Conservation (phyloP, 1,284 basidiomycete genomes). For the Puccinia coronata region DNA sequence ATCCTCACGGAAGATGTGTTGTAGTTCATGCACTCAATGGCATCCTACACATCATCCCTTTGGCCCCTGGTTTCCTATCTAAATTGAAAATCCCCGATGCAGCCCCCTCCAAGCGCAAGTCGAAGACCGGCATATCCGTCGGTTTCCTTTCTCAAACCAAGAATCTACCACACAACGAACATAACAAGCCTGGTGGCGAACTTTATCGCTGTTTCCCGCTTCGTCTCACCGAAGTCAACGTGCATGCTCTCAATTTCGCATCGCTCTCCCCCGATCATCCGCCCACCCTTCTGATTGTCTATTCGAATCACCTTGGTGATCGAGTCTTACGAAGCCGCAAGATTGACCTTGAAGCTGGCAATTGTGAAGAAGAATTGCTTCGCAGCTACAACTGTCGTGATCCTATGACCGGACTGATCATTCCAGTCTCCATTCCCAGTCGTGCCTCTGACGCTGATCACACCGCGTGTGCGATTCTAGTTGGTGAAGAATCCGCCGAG, state of each 20-base stretch:
- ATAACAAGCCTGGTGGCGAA: conserved; percentile 19
- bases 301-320: conserved; percentile 42
- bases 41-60: conserved; percentile 36
- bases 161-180: neutral
- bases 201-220: conserved; percentile 7
- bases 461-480: conserved; percentile 13
- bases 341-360: conserved; percentile 12
- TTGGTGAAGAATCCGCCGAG: conserved; percentile 38
- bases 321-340: conserved; percentile 25
- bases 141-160: neutral
- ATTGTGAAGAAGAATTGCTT: conserved; percentile 31
- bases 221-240: conserved; percentile 36
- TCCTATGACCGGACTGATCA: conserved; percentile 31
- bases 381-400: conserved; percentile 25
- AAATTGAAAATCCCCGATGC: neutral
- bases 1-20: conserved; percentile 40
- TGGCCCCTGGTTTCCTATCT: neutral
- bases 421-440: neutral
- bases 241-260: conserved; percentile 38
- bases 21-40: conserved; percentile 45
- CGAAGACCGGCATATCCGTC: neutral
- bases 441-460: neutral
- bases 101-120: conserved; percentile 10
- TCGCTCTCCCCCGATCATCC: neutral
- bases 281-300: conserved; percentile 33